phyloP scores from a whole-genome alignment of 2,329 filamentous ascomycete species.

The Ceratocystiopsis minuta region DNA sequence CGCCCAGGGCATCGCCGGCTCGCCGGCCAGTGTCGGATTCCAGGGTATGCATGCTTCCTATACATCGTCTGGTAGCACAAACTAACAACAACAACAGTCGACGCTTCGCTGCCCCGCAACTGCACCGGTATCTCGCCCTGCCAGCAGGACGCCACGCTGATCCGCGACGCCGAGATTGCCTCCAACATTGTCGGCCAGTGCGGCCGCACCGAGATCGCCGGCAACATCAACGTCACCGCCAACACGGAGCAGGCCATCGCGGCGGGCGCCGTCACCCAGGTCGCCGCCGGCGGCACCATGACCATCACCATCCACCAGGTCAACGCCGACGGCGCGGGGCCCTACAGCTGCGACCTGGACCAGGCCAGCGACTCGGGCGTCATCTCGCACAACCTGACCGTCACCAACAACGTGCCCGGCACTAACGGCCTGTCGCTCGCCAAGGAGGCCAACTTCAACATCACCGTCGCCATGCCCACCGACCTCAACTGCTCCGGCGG shows the following conservation, averaged over 20 bases:
- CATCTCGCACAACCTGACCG: constrained; percentile 28
- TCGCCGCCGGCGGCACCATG: constrained; percentile 25
- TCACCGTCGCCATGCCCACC: constrained; percentile 34
- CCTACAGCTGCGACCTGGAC: constrained; percentile 36
- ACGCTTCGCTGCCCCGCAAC: constrained; percentile 26
- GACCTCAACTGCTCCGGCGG: constrained; percentile 31
- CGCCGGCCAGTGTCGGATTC: constrained; percentile 8
- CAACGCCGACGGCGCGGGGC: constrained; percentile 35
- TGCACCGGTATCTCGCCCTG: constrained; percentile 9
- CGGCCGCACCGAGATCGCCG: constrained; percentile 39
- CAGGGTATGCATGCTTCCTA: too few species aligned
- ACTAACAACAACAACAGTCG: constrained; percentile 18
- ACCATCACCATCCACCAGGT: constrained; percentile 34
- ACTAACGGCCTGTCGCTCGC: constrained; percentile 9
- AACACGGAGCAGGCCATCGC: constrained; percentile 33
- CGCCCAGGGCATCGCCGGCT: constrained; percentile 7
- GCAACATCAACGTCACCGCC: constrained; percentile 43
- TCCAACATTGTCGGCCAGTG: constrained; percentile 37
- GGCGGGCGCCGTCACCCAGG: constrained; percentile 28
- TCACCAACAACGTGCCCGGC: constrained; percentile 18
- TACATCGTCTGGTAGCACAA: too few species aligned
- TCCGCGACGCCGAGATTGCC: constrained; percentile 34
- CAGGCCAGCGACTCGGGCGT: constrained; percentile 26
- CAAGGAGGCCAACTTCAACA: constrained; percentile 22
- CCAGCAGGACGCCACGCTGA: constrained; percentile 40